Evolutionary conservation across 2,329 filamentous ascomycete genomes (phyloP), one percentile per base, ranked within the genome.

Genomic region (Colletotrichum paranaense): DNA sequence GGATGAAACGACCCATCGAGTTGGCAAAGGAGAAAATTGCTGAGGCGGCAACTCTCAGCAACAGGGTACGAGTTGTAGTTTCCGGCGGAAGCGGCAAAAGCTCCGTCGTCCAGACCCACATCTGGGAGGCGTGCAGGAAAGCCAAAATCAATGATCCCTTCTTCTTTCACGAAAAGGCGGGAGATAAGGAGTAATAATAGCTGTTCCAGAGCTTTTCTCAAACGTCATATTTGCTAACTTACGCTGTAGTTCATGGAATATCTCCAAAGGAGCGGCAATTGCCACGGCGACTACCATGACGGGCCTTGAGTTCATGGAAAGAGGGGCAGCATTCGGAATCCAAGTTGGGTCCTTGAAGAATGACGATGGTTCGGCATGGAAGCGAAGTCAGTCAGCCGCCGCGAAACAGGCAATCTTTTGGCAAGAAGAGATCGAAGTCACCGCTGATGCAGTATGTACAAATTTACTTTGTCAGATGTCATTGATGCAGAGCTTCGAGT

Each of bases 251-350:
- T 60, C 58, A 26, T 60, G 58, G 58, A 60, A 32, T 14, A 60
- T 60, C 22, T 22, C 58, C 58, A 60, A 60, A 19, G 58, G 58
- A 3, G 58, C 58, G 12, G 58, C 58, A 11, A 24, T 60, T 42
- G 58, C 58, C 11, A 60, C 28, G 1, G 30, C 58, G 9, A 60
- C 5, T 1, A 24, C 19, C 5, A 38, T 38, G 9, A 42, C 58
- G 16, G 58, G n/a, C 3, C 28, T 19, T 1, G 30, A 60, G 16
- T 60, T 60, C 11, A 42, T 60, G 4, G 26, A 26, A 4, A 12
- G 80, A 16, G 58, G 58, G 2, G 58, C 35, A 24, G 58, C 58
- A 12, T 60, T 60, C 32, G 58, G 58, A 30, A 12, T 60, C 14
- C 58, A 60, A 26, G n/a, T 11, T 19, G 16, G 28, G 8, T 22